Conservation (phyloP, 1,284 basidiomycete species). For the Trametes hirsuta region DNA sequence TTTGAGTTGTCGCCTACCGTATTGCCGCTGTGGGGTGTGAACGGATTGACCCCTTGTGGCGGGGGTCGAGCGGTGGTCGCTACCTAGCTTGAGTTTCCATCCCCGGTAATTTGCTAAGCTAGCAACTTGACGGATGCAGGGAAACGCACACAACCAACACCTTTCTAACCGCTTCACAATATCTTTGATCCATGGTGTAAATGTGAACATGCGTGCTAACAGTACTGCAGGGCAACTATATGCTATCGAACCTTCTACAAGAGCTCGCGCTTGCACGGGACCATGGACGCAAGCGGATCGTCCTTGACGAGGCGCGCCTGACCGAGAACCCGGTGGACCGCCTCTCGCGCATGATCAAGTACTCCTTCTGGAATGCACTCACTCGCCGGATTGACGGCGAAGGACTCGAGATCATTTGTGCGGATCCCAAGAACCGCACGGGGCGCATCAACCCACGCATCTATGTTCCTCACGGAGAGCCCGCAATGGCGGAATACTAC, state of each 20-base stretch:
- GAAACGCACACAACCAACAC: not conserved
- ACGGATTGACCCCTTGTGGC: too few species aligned
- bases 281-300: conserved; percentile 92
- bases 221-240: conserved; percentile 83
- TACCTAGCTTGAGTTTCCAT: too few species aligned
- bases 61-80: too few species aligned
- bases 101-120: too few species aligned
- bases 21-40: too few species aligned
- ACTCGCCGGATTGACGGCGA: conserved; percentile 97
- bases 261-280: conserved; percentile 97
- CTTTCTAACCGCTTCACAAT: not conserved
- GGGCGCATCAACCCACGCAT: conserved; percentile 88
- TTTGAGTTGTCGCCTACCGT: too few species aligned
- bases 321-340: conserved; percentile 98
- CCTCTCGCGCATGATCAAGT: conserved; percentile 96
- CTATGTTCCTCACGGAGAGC: conserved; percentile 92
- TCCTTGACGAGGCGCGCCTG: conserved; percentile 95
- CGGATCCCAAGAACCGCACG: conserved; percentile 95
- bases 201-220: conserved; percentile 1
- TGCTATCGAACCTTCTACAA: conserved; percentile 98
- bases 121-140: too few species aligned
- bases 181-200: not conserved
- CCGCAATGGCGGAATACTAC: conserved; percentile 95
- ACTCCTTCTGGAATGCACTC: conserved; percentile 97
- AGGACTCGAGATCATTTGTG: conserved; percentile 94